Evolutionary conservation across 1,139 yeast genomes (phyloP).

Genomic region (Diutina sp.): DNA sequence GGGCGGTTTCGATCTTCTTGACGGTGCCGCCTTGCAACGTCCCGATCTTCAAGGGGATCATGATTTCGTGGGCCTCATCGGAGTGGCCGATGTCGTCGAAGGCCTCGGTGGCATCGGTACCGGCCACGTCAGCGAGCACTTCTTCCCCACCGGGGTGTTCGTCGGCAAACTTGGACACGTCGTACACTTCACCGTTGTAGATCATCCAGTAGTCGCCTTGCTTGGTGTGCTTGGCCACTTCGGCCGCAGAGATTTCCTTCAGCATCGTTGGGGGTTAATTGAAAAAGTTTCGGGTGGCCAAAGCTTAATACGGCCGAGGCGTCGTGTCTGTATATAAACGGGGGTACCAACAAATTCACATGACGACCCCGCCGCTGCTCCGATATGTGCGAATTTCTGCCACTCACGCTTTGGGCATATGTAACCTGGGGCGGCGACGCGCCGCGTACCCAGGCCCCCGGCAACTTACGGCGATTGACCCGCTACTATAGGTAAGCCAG

Average conservation of each 20-base stretch:
- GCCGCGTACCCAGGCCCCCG: background rate
- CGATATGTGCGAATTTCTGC: background rate
- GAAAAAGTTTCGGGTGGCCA: background rate
- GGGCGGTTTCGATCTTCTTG: background rate
- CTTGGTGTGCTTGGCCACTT: constrained; percentile 67
- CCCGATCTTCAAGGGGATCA: constrained; percentile 62
- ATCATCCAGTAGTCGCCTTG: constrained; percentile 82
- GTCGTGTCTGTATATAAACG: background rate
- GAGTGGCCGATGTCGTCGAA: constrained; percentile 97
- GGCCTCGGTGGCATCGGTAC: constrained; percentile 87
- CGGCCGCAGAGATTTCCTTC: constrained; percentile 33
- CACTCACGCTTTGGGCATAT: background rate
- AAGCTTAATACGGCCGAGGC: background rate
- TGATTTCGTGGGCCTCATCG: constrained; percentile 79
- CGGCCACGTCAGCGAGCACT: constrained; percentile 82
- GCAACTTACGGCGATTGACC: too few species aligned
- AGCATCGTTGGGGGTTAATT: background rate
- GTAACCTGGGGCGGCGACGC: background rate
- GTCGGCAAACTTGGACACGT: constrained; percentile 70
- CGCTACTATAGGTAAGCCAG: too few species aligned
- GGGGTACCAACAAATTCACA: background rate
- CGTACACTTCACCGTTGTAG: constrained; percentile 83
- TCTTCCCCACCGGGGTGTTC: constrained; percentile 99
- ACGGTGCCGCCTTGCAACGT: constrained; percentile 29
- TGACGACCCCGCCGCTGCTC: background rate